Base-by-base conservation (phyloP, 345 rosid species). In the Populus euphratica region DNA sequence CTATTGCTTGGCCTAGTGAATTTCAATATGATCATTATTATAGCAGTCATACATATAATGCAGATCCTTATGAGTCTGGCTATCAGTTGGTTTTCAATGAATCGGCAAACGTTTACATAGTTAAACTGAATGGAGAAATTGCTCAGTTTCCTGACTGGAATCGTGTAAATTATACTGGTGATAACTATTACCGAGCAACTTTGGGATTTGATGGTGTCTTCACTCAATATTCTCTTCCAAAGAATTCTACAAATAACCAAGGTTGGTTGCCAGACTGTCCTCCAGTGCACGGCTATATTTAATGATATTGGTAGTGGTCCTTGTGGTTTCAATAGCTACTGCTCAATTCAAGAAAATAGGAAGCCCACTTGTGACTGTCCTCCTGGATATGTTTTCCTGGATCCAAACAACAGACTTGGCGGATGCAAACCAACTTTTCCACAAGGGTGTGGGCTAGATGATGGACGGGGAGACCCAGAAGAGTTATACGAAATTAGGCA, bases 121-220 rank as follows among this genome's bases (percentile, higher is more conserved):
- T 20, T 50, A 71, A 29, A 71, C 16, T 49, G 39, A 43, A 64
- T 27, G 77, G 77, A 21, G 61, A 70, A 18, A 73, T 61, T 65
- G 68, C 68, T 76, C 68, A 68, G 62, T 23, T 76, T 69, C 79
- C 67, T 33, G 25, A 9, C 21, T 76, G 68, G 79, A 7, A 4
- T 39, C 0, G 6, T 56, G 16, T 70, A 18, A 18, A 27, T 12
- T 67, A 72, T 8, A 36, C 47, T 14, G n/a, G 4, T 8, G 84
- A 79, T 35, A 39, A 21, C 2, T 83, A 81, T 72, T 70, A 52
- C 35, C 77, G 76, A 66, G 83, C 77, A 21, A 83, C 86, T 0
- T 69, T 85, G 25, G 86, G 74, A 39, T 76, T 66, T 41, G 75
- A 82, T 65, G 83, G 81, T 27, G 43, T 78, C 66, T 82, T 85